phyloP scores from a whole-genome alignment of 129 eudicot species.

The Flaveria ramosissima region DNA sequence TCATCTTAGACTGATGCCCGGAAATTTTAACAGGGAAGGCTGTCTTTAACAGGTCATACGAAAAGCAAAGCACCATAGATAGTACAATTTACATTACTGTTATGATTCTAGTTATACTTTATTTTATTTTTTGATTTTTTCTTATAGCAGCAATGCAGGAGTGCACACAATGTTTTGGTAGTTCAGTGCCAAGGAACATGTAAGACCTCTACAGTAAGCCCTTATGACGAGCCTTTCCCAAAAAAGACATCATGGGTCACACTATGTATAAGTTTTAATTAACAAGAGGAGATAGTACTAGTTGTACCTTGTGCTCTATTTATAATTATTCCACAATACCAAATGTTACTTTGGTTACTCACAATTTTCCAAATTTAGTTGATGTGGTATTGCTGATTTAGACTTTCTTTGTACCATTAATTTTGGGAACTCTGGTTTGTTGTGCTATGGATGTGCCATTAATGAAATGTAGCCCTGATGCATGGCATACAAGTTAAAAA shows the following conservation, averaged over 20 bases:
- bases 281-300: conserved; percentile 12
- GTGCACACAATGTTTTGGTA: background rate
- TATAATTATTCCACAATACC: background rate
- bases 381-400: conserved; percentile 9
- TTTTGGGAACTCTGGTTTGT: background rate
- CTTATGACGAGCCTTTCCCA: conserved; percentile 1
- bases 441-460: background rate
- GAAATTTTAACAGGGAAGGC: background rate
- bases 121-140: background rate
- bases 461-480: background rate
- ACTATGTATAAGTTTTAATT: background rate
- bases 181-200: conserved; percentile 19
- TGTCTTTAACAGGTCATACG: background rate
- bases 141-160: conserved; percentile 10
- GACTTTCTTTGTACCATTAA: conserved; percentile 9
- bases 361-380: conserved; percentile 1
- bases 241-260: conserved; percentile 8
- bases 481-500: background rate
- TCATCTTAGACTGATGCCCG: background rate
- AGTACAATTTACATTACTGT: conserved; percentile 7
- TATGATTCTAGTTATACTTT: background rate
- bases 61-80: conserved; percentile 14
- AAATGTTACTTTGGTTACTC: conserved; percentile 3
- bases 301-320: conserved; percentile 12
- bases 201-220: conserved; percentile 21